These are phyloP conservation scores for Aspergillus incahuasiensis DNA, from an alignment of 495 filamentous ascomycete species.

Conservation along the genomic window DNA sequence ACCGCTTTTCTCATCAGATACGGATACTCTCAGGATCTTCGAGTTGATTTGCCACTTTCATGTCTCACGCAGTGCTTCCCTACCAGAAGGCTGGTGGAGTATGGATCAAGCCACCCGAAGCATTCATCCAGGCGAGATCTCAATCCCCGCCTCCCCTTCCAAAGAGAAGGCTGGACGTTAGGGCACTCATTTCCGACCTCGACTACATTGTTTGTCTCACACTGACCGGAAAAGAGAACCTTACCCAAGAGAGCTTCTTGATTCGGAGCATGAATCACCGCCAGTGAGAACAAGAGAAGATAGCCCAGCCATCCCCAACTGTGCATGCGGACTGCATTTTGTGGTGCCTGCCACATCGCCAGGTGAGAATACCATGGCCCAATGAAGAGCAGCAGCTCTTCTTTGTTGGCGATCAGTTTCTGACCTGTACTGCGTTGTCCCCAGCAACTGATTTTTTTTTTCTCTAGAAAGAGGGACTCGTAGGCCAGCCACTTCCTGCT, in stretches of 20 bases:
- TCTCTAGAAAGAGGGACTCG: neutral
- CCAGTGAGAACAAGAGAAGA: neutral
- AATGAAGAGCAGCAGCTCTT: neutral
- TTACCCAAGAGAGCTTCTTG: neutral
- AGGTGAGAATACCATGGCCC: neutral
- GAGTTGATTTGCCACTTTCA: neutral
- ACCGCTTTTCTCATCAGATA: neutral
- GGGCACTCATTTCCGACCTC: neutral
- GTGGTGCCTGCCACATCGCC: conserved; percentile 1
- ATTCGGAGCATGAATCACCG: neutral
- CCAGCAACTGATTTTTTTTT: neutral
- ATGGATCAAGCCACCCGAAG: neutral
- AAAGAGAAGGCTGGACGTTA: neutral
- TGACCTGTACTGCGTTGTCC: neutral
- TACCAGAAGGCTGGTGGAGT: neutral
- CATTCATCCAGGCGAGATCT: neutral
- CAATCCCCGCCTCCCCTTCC: neutral
- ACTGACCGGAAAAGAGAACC: neutral
- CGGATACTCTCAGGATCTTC: neutral
- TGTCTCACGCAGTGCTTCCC: neutral
- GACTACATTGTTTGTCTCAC: neutral
- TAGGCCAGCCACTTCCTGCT: neutral
- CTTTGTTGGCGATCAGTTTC: neutral
- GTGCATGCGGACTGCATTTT: neutral
- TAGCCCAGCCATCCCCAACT: neutral